Percentiles rank a stretch among this genome's conserved stretches.
Conservation (phyloP, 2,329 filamentous ascomycete species). For the Aspergillus fijiensis region DNA sequence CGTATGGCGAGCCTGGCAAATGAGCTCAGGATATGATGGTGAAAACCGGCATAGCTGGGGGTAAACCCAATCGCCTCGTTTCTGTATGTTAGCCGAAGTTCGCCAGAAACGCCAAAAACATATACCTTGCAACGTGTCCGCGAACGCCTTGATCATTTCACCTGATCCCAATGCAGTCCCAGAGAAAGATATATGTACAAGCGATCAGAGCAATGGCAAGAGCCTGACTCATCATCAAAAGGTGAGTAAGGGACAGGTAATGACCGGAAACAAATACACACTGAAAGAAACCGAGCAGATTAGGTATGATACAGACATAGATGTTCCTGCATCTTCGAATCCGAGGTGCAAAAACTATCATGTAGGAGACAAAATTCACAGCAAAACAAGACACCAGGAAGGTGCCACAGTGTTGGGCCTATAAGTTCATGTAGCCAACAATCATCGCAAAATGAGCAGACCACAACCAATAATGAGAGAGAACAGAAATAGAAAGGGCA, state of each 20-base stretch:
- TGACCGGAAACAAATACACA: neutral
- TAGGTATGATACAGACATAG: neutral
- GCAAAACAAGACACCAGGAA: neutral
- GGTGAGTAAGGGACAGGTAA: neutral
- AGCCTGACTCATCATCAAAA: neutral
- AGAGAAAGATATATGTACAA: neutral
- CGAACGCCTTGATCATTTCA: neutral
- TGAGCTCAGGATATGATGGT: neutral
- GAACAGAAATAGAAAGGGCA: slow-evolving; percentile 9
- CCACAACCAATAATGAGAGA: slow-evolving; percentile 7
- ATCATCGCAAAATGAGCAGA: neutral
- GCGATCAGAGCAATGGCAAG: neutral
- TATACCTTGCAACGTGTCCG: neutral
- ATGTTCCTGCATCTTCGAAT: neutral
- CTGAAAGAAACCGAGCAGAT: neutral
- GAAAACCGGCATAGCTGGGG: neutral
- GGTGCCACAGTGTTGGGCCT: neutral
- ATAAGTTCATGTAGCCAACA: neutral
- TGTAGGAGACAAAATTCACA: neutral
- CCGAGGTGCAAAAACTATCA: neutral
- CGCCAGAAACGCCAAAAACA: neutral
- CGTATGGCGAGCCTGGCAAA: neutral
- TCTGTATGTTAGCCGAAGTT: neutral
- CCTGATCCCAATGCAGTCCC: neutral
- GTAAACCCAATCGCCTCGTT: neutral